A percentile compares a stretch with the other conserved stretches of the same genome.
phyloP scores from a whole-genome alignment of 139 green algal species.

The Coelastrella sp. region DNA sequence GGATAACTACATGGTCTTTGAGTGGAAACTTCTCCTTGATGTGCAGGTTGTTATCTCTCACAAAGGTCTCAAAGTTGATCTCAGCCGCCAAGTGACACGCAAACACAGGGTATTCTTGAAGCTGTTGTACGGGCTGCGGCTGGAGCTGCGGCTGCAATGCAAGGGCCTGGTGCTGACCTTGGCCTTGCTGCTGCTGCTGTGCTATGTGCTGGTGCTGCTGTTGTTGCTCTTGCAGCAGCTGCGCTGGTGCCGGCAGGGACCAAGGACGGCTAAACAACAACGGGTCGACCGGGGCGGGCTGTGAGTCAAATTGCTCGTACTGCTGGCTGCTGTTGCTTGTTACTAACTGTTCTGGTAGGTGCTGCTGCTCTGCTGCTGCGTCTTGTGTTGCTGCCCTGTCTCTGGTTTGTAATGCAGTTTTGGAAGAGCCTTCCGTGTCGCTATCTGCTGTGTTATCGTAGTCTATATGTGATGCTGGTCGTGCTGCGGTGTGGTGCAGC shows the following conservation, averaged over 20 bases:
- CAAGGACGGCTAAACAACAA: too few species aligned
- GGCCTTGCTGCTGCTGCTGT: background rate
- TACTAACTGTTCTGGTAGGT: too few species aligned
- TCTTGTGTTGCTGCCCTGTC: background rate
- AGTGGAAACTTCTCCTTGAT: background rate
- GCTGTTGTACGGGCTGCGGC: conserved; percentile 30
- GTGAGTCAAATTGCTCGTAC: too few species aligned
- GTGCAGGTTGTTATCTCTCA: background rate
- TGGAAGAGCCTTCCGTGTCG: background rate
- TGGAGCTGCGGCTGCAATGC: background rate
- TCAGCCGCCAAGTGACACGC: conserved; percentile 24
- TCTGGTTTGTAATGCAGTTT: background rate
- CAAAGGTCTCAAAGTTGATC: conserved; percentile 3
- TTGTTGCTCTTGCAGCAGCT: background rate
- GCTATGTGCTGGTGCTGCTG: conserved; percentile 19
- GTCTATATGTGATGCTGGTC: conserved; percentile 31
- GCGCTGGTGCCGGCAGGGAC: too few species aligned
- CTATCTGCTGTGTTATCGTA: background rate
- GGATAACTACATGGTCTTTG: conserved; percentile 5
- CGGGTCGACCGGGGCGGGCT: too few species aligned
- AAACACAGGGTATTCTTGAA: conserved; percentile 5
- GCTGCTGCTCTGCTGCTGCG: too few species aligned
- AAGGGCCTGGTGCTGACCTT: background rate
- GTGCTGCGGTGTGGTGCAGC: too few species aligned
- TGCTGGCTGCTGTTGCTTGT: too few species aligned